Evolutionary conservation across 2,329 filamentous ascomycete genomes (phyloP).

Genomic region (Cytospora piceicola): DNA sequence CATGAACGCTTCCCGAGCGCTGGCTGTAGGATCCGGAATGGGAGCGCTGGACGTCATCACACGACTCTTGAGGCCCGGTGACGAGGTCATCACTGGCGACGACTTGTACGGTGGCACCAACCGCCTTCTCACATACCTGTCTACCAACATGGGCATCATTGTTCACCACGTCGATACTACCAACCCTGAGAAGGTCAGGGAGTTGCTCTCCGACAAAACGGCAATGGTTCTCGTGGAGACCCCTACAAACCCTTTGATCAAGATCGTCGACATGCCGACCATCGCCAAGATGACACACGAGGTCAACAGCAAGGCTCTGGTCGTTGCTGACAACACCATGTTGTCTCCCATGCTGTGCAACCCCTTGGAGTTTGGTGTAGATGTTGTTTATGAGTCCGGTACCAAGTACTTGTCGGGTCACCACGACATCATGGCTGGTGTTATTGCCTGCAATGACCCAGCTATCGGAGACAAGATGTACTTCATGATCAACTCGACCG

Average conservation of each 20-base stretch:
- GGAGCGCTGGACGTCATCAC: slow-evolving; percentile 96
- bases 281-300: slow-evolving; percentile 80
- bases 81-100: slow-evolving; percentile 96
- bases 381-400: slow-evolving; percentile 96
- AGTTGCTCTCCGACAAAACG: slow-evolving; percentile 76
- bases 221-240: slow-evolving; percentile 96
- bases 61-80: slow-evolving; percentile 83
- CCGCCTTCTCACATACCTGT: slow-evolving; percentile 88
- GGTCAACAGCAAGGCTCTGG: slow-evolving; percentile 76
- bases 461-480: slow-evolving; percentile 85
- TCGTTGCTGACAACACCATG: slow-evolving; percentile 99
- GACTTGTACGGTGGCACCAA: slow-evolving; percentile 97
- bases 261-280: slow-evolving; percentile 87
- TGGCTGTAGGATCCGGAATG: slow-evolving; percentile 97
- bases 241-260: slow-evolving; percentile 96
- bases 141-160: slow-evolving; percentile 84
- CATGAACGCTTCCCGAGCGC: slow-evolving; percentile 89
- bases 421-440: slow-evolving; percentile 98
- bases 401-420: slow-evolving; percentile 98
- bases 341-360: slow-evolving; percentile 93
- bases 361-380: slow-evolving; percentile 90
- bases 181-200: slow-evolving; percentile 68
- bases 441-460: slow-evolving; percentile 87
- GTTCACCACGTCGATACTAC: slow-evolving; percentile 98
- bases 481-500: slow-evolving; percentile 96